These are phyloP conservation scores for Coemansia biformis DNA, from an alignment of 192 early-diverging fungal genomes.

Conservation along the genomic window DNA sequence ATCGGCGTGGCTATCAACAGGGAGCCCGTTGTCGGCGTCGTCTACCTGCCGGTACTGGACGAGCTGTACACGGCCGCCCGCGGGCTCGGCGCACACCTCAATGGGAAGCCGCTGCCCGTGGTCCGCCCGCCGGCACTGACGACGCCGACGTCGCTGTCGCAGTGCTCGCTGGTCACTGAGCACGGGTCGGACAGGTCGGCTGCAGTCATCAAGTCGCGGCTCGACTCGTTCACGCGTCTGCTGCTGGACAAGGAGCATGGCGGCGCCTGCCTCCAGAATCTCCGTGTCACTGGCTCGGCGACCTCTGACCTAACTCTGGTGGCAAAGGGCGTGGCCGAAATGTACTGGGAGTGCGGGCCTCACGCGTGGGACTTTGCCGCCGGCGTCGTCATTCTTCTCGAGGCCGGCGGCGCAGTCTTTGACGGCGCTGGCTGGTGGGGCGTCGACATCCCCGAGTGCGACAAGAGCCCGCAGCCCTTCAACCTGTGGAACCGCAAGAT, in stretches of 20 bases:
- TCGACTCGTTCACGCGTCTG: slow-evolving; percentile 62
- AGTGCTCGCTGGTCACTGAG: slow-evolving; percentile 77
- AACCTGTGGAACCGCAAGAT: slow-evolving; percentile 43
- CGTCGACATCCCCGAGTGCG: slow-evolving; percentile 8
- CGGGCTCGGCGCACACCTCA: slow-evolving; percentile 34
- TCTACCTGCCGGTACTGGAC: slow-evolving; percentile 85
- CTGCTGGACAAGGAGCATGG: slow-evolving; percentile 50
- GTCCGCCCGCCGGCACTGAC: slow-evolving; percentile 50
- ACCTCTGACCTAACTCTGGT: slow-evolving; percentile 73
- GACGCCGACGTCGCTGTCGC: slow-evolving; percentile 59
- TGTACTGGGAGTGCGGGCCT: slow-evolving; percentile 88
- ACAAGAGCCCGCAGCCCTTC: slow-evolving; percentile 15
- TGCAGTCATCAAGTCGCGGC: slow-evolving; percentile 58
- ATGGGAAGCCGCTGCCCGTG: slow-evolving; percentile 56
- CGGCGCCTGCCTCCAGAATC: slow-evolving; percentile 60
- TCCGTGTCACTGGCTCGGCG: slow-evolving; percentile 73
- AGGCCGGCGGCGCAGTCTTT: slow-evolving; percentile 78
- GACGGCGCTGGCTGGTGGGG: slow-evolving; percentile 53
- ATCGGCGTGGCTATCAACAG: slow-evolving; percentile 74
- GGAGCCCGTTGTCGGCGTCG: slow-evolving; percentile 77
- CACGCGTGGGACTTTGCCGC: slow-evolving; percentile 84
- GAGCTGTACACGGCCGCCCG: slow-evolving; percentile 59
- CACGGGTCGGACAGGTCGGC: slow-evolving; percentile 68
- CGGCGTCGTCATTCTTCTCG: slow-evolving; percentile 72
- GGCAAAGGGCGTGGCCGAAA: slow-evolving; percentile 75